These are phyloP conservation scores for Tuber indicum DNA, from an alignment of 495 filamentous ascomycete species.

Conservation along the genomic window DNA sequence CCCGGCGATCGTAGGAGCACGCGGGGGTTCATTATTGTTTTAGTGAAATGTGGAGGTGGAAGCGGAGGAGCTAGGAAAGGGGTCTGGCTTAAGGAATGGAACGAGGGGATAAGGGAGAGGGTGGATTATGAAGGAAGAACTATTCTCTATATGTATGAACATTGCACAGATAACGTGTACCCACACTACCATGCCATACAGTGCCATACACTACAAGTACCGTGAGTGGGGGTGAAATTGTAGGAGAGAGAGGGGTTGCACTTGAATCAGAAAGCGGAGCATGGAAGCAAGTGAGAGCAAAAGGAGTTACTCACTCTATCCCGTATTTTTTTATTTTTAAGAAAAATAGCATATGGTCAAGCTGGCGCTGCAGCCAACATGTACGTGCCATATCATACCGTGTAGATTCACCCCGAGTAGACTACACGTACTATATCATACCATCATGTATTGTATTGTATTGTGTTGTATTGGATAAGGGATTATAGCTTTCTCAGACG, in stretches of 20 bases:
- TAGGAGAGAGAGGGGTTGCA: not conserved
- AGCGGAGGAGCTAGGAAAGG: not conserved
- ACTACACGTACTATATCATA: not conserved
- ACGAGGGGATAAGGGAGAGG: not conserved
- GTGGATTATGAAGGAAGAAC: constrained; percentile 1
- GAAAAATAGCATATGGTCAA: not conserved
- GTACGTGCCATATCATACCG: not conserved
- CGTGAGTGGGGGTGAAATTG: not conserved
- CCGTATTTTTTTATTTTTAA: not conserved
- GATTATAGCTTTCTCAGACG: not conserved
- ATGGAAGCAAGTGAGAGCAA: not conserved
- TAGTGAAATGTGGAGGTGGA: not conserved
- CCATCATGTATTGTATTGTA: not conserved
- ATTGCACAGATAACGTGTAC: not conserved
- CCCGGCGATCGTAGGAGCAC: constrained; percentile 31
- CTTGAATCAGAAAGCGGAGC: not conserved
- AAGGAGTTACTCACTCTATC: not conserved
- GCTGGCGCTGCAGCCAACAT: not conserved
- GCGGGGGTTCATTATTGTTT: constrained; percentile 24
- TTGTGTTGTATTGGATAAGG: not conserved
- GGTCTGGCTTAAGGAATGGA: not conserved
- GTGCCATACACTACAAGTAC: not conserved
- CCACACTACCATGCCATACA: too few species aligned
- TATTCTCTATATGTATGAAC: not conserved
- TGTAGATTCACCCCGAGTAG: not conserved